Base-by-base conservation (phyloP, 176 grass and related monocot genomes). In the Aechmea fasciata region DNA sequence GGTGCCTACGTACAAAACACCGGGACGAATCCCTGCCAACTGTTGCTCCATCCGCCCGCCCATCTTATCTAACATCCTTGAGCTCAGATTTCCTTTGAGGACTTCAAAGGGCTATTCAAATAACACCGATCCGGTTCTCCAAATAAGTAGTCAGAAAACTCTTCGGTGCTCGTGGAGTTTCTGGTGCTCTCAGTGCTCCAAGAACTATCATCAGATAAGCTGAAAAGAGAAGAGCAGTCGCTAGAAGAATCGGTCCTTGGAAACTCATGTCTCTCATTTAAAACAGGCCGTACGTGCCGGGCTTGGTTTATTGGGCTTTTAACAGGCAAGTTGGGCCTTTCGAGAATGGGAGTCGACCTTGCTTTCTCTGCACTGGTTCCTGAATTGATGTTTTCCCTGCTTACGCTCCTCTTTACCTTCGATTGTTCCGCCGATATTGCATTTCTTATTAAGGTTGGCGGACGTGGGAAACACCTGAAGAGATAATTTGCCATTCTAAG, bases 161-260 rank as follows among this genome's bases (percentile, higher is more conserved):
- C 74, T 14, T 77, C 75, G 1, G 65, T 77, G 66, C 66, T 77
- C 3, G 65, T 62, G 17, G 75, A 77, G 66, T 77, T 50, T 18
- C 65, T 68, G 11, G 75, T 77, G 66, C 75, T 77, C 52, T 69
- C 75, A 3, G 75, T 77, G 52, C 75, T 77, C 64, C 75, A 69
- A 33, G 75, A 77, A 69, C 25, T 66, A 28, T 69, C 65, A 28
- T 77, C 75, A 2, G 75, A 77, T 51, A 3, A 77, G 75, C 75
- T 77, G 41, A 77, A 28, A 11, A 77, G 66, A 9, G 75, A 77
- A 12, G 75, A 77, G 50, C 26, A 50, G 26, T 77, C 75, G 2
- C 75, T 62, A 9, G 75, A 68, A 69, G 75, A 69, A 69, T 77
- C 75, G 23, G 9, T 50, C n/a, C 51, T 52, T 7, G 75, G 53